Conservation (phyloP, 2,329 filamentous ascomycete species). For the Penicillium thymicola region DNA sequence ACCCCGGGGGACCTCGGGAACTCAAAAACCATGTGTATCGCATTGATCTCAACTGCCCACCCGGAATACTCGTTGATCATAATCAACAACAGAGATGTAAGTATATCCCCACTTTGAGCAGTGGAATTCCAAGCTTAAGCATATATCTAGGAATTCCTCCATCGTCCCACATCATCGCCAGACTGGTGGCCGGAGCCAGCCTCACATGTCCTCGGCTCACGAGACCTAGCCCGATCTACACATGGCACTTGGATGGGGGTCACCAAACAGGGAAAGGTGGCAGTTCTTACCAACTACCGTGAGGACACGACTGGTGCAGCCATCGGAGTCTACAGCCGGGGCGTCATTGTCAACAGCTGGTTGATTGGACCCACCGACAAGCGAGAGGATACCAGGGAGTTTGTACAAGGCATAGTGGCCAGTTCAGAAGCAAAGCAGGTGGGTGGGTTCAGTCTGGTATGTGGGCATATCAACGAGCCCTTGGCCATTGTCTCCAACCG, state of each 20-base stretch:
- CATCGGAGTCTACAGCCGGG: constrained; percentile 51
- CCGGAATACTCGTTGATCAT: constrained; percentile 72
- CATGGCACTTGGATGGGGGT: constrained; percentile 65
- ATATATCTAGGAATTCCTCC: constrained; percentile 57
- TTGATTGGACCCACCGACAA: constrained; percentile 46
- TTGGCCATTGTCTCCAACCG: constrained; percentile 63
- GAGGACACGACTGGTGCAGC: constrained; percentile 51
- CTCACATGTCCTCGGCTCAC: constrained; percentile 57
- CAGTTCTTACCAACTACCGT: constrained; percentile 63
- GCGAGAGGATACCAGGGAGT: constrained; percentile 47
- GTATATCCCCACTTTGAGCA: background rate
- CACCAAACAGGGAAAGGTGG: constrained; percentile 58
- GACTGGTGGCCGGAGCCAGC: constrained; percentile 59
- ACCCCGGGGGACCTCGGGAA: constrained; percentile 28
- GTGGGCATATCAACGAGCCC: constrained; percentile 53
- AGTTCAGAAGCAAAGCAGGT: constrained; percentile 55
- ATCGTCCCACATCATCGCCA: constrained; percentile 57
- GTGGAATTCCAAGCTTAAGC: constrained; percentile 4
- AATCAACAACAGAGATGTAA: constrained; percentile 72
- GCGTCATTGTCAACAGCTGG: constrained; percentile 60
- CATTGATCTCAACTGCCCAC: constrained; percentile 70
- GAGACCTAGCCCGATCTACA: constrained; percentile 57
- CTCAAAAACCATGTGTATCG: constrained; percentile 66
- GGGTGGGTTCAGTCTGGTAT: constrained; percentile 62
- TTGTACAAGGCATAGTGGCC: constrained; percentile 54